Evolutionary conservation across 2,329 filamentous ascomycete genomes (phyloP).

Genomic region (Fusarium sp.): DNA sequence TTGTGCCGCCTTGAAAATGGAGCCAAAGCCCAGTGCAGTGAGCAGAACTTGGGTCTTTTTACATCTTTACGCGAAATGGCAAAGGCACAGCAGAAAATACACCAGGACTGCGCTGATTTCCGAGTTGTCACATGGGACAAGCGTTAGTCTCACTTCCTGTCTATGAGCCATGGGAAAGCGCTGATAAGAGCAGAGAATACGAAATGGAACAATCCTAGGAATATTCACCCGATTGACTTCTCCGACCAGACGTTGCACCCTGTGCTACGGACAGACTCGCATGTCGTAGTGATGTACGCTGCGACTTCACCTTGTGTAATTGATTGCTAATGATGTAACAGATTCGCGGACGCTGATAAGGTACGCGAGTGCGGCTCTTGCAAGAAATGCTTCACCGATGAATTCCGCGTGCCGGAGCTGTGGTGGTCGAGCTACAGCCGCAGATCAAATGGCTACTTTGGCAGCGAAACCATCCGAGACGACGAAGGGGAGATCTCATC

Average conservation of each 20-base stretch:
- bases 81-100: neutral
- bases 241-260: neutral
- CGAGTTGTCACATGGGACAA: conserved; percentile 24
- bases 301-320: rapidly evolving
- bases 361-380: conserved; percentile 50
- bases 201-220: neutral
- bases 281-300: conserved; percentile 26
- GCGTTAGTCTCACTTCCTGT: neutral
- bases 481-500: neutral
- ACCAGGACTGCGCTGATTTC: conserved; percentile 11
- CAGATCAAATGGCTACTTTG: conserved; percentile 57
- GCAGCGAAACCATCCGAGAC: conserved; percentile 51
- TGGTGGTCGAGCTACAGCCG: conserved; percentile 54
- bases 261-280: conserved; percentile 10
- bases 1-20: neutral
- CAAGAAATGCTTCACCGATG: conserved; percentile 37
- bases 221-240: conserved; percentile 2
- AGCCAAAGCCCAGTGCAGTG: neutral
- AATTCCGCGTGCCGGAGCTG: conserved; percentile 33
- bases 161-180: rapidly evolving
- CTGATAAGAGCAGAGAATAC: conserved; percentile 8
- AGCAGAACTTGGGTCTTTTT: neutral
- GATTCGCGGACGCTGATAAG: conserved; percentile 49
- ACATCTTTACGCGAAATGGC: conserved; percentile 1
- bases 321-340: neutral